Base-by-base conservation (phyloP, 2,329 filamentous ascomycete genomes). In the Coniochaeta ligniaria region DNA sequence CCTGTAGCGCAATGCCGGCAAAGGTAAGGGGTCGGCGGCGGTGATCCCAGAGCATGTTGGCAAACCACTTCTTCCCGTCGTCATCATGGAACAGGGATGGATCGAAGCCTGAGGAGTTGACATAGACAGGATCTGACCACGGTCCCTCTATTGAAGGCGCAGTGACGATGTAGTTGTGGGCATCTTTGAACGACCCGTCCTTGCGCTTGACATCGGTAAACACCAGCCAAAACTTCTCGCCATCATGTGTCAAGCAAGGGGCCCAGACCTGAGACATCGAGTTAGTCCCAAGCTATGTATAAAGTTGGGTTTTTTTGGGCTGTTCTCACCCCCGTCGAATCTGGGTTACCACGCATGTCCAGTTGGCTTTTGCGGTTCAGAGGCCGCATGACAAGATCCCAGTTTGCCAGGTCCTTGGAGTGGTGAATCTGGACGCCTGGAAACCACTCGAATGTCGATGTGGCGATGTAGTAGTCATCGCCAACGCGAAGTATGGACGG, bases 141-240 rank as follows among this genome's bases (percentile, higher is more conserved):
- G 84, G 83, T 0, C 84, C 85, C 41, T 81, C 77, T 59, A 87
- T 82, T 6, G 73, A 65, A 0, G 77, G 72, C 0, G 82, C 78
- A 36, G 68, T 80, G 59, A 88, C 80, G 61, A 88, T 86, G 67
- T 87, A 88, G 66, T 87, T 88, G 64, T 81, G 84, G 1, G 82
- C 78, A 65, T 87, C 84, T 69, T 85, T 86, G 77, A 86, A 87
- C 2, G 80, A 83, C 14, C 85, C 85, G 65, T 88, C 85, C 68
- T 87, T 87, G 64, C 85, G 83, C 73, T 87, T 88, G 17, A 88
- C 84, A 66, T 87, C 83, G 1, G 84, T 86, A 69, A 85, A 88
- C 1, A 87, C 84, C 6, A 88, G 79, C 78, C 80, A 87, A 71
- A 86, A 88, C 59, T 73, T 78, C 2, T 80, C 75, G 54, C 83